These are phyloP conservation scores for Blastocystis hominis DNA, from an alignment of 352 stramenopile species.

Conservation along the genomic window DNA sequence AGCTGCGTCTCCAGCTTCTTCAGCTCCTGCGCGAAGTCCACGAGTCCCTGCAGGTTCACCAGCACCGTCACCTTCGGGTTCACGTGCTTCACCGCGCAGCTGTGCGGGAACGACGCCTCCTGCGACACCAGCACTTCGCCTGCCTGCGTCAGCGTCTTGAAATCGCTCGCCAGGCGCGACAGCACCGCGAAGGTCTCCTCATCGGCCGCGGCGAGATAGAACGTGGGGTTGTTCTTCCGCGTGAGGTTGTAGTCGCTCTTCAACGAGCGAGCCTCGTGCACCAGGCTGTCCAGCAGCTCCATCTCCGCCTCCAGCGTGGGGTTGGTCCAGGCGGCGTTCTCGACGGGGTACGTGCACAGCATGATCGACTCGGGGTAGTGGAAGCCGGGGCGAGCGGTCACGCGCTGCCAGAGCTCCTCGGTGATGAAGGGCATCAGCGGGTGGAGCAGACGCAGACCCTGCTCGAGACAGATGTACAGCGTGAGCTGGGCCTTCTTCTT, in stretches of 20 bases:
- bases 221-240: conserved; percentile 68
- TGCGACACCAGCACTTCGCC: conserved; percentile 73
- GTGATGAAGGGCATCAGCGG: conserved; percentile 99
- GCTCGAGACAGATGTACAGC: conserved; percentile 80
- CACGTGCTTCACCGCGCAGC: conserved; percentile 80
- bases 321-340: conserved; percentile 72
- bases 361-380: conserved; percentile 72
- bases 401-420: conserved; percentile 91
- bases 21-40: conserved; percentile 66
- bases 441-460: conserved; percentile 86
- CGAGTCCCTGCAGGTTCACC: conserved; percentile 66
- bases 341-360: conserved; percentile 73
- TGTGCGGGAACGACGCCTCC: conserved; percentile 60
- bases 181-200: conserved; percentile 69
- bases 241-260: conserved; percentile 72
- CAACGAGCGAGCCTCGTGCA: conserved; percentile 84
- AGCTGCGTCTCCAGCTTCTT: conserved; percentile 72
- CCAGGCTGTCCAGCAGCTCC: conserved; percentile 78
- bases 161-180: conserved; percentile 79
- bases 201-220: conserved; percentile 78
- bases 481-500: conserved; percentile 63
- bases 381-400: conserved; percentile 67
- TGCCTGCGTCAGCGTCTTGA: conserved; percentile 80
- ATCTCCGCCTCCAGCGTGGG: conserved; percentile 79
- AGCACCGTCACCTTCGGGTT: conserved; percentile 82